These are phyloP conservation scores for Diaporthe aspalathi DNA, from an alignment of 2,329 filamentous ascomycete genomes.

Conservation along the genomic window DNA sequence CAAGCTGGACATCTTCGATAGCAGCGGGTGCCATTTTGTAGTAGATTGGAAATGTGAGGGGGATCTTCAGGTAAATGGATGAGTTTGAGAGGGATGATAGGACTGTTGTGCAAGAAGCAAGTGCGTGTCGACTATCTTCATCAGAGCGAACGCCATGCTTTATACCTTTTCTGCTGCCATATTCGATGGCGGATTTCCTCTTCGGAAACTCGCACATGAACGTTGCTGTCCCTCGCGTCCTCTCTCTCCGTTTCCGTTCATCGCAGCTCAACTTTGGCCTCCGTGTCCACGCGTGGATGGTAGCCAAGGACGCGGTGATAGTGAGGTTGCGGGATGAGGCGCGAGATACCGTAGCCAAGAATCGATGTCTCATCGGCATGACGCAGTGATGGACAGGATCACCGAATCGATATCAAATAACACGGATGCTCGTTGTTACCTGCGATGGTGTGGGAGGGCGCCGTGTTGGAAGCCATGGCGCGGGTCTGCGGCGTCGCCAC, in stretches of 20 bases:
- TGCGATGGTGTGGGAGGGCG: background rate
- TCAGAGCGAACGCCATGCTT: background rate
- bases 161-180: background rate
- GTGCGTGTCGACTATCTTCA: background rate
- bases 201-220: too few species aligned
- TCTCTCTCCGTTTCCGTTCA: too few species aligned
- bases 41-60: background rate
- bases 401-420: background rate
- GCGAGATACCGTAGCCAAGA: constrained; percentile 9
- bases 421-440: background rate
- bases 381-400: background rate
- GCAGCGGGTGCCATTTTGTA: constrained; percentile 22
- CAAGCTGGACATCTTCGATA: constrained; percentile 14
- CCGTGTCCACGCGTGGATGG: background rate
- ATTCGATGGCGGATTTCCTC: background rate
- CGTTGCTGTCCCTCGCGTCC: background rate
- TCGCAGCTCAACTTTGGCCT: constrained; percentile 6
- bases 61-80: background rate
- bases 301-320: background rate
- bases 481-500: background rate
- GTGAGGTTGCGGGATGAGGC: background rate
- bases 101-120: background rate
- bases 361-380: background rate
- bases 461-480: background rate
- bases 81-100: background rate